phyloP scores from a whole-genome alignment of 2,329 filamentous ascomycete genomes.

The Arthroderma sp. region DNA sequence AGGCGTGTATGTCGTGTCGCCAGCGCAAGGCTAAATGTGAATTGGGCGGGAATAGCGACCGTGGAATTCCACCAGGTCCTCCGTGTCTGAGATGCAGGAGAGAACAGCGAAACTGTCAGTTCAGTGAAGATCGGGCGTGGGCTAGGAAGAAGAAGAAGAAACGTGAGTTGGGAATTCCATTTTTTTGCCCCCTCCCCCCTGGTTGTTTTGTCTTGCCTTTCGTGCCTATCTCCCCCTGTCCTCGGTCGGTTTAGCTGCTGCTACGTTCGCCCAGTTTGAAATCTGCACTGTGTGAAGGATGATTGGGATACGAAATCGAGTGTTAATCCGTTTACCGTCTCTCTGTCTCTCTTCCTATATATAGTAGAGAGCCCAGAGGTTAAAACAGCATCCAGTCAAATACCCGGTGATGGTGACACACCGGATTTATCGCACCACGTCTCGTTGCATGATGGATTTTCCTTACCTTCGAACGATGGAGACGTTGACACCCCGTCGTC shows the following conservation, averaged over 20 bases:
- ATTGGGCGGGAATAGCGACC: slow-evolving; percentile 30
- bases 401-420: slow-evolving; percentile 5
- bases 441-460: slow-evolving; percentile 3
- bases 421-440: background rate
- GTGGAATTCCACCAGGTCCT: slow-evolving; percentile 17
- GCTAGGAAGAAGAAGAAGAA: slow-evolving; percentile 22
- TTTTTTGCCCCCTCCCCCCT: background rate
- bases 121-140: slow-evolving; percentile 31
- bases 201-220: background rate
- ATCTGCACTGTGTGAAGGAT: too few relatives aligned
- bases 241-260: background rate
- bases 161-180: background rate
- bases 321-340: background rate
- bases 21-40: slow-evolving; percentile 42
- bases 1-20: slow-evolving; percentile 41
- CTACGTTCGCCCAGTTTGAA: too few relatives aligned
- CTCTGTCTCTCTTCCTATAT: background rate
- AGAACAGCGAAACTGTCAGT: slow-evolving; percentile 38
- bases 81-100: slow-evolving; percentile 38
- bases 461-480: background rate
- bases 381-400: slow-evolving; percentile 7
- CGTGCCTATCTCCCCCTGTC: too few relatives aligned
- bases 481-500: slow-evolving; percentile 6
- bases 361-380: background rate
- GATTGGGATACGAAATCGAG: too few relatives aligned